These are phyloP conservation scores for Podospora anserina DNA, from an alignment of 495 filamentous ascomycete species.

Conservation along the genomic window DNA sequence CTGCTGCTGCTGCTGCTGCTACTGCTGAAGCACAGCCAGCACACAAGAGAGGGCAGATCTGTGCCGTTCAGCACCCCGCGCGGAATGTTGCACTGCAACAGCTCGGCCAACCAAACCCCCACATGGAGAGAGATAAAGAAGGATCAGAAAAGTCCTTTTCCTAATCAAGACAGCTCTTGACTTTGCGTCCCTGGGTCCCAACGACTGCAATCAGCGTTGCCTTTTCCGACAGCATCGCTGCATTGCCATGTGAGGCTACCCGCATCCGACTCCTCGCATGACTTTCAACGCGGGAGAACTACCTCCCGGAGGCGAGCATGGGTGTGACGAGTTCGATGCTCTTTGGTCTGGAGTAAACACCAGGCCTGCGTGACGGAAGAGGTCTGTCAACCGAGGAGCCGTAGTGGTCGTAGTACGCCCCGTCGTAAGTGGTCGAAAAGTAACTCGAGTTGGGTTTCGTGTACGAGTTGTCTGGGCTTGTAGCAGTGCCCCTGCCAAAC, in stretches of 20 bases:
- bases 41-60: not conserved
- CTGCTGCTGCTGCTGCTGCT: not conserved
- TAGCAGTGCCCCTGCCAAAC: slow-evolving; percentile 42
- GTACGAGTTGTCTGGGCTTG: slow-evolving; percentile 48
- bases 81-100: slow-evolving; percentile 1
- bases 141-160: not conserved
- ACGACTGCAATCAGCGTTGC: not conserved
- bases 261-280: not conserved
- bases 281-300: slow-evolving; percentile 12
- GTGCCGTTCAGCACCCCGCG: not conserved
- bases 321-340: slow-evolving; percentile 52
- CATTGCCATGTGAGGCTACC: not conserved
- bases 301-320: slow-evolving; percentile 40
- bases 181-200: not conserved
- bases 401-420: slow-evolving; percentile 37
- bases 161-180: not conserved
- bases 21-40: not conserved
- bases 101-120: not conserved
- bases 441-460: slow-evolving; percentile 34
- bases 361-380: slow-evolving; percentile 42
- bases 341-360: slow-evolving; percentile 47
- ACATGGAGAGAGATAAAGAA: not conserved
- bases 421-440: slow-evolving; percentile 49
- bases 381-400: slow-evolving; percentile 42
- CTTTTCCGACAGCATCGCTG: slow-evolving; percentile 1